phyloP scores from a whole-genome alignment of 1,139 yeast species.

The Sporopachydermia cereana region DNA sequence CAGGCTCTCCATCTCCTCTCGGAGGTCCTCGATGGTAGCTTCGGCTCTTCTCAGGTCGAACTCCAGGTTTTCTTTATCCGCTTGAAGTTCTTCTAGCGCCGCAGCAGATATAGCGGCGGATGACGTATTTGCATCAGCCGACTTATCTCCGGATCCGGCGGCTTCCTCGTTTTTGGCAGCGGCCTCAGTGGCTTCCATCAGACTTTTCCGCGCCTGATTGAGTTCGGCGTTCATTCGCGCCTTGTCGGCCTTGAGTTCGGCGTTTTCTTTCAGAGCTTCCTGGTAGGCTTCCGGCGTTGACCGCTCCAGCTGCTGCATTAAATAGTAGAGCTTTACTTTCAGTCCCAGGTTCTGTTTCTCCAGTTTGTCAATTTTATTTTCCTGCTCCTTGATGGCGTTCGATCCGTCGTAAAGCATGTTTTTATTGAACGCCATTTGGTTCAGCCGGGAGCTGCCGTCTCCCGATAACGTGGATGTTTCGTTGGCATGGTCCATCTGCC shows the following conservation, averaged over 20 bases:
- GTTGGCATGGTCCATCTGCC: not conserved
- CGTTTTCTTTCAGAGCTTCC: constrained; percentile 12
- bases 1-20: constrained; percentile 11
- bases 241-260: constrained; percentile 15
- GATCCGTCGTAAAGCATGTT: constrained; percentile 25
- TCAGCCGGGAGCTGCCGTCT: not conserved
- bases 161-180: constrained; percentile 10
- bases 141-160: constrained; percentile 11
- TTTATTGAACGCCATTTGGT: constrained; percentile 7
- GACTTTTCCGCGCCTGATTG: constrained; percentile 10
- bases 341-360: constrained; percentile 53
- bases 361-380: constrained; percentile 36
- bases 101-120: not conserved
- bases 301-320: constrained; percentile 11
- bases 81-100: not conserved
- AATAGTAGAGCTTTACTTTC: constrained; percentile 32
- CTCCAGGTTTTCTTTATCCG: constrained; percentile 2
- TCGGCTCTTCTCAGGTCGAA: not conserved
- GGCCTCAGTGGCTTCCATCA: constrained; percentile 11
- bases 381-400: constrained; percentile 43
- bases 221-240: constrained; percentile 10
- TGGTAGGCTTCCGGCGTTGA: constrained; percentile 13
- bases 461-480: constrained; percentile 2
- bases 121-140: constrained; percentile 6
- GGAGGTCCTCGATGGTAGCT: constrained; percentile 6